Evolutionary conservation across 768 basidiomycete species (phyloP).

Genomic region (Tylopilus subfusipes): DNA sequence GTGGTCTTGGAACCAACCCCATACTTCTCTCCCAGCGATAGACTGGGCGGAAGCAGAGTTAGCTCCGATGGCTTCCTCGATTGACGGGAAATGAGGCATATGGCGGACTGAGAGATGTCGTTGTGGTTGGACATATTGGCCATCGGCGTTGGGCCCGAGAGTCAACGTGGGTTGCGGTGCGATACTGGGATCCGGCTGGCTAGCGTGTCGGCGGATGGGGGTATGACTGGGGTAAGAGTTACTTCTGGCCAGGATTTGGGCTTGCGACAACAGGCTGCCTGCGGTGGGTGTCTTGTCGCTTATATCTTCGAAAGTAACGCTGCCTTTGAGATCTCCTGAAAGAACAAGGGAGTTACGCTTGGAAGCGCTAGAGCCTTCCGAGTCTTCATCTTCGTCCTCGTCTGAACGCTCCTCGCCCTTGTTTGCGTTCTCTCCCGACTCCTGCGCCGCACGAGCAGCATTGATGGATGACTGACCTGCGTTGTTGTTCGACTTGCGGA

Average conservation of each 20-base stretch:
- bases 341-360: slow-evolving; percentile 74
- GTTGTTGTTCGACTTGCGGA: slow-evolving; percentile 85
- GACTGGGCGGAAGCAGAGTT: slow-evolving; percentile 73
- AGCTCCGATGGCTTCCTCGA: slow-evolving; percentile 78
- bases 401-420: slow-evolving; percentile 71
- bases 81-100: slow-evolving; percentile 76
- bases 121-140: slow-evolving; percentile 47
- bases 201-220: slow-evolving; percentile 69
- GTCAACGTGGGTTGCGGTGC: slow-evolving; percentile 57
- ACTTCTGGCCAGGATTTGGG: slow-evolving; percentile 58
- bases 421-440: slow-evolving; percentile 57
- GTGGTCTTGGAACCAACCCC: slow-evolving; percentile 92
- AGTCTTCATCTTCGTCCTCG: slow-evolving; percentile 86
- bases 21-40: slow-evolving; percentile 80
- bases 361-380: slow-evolving; percentile 70
- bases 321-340: slow-evolving; percentile 57
- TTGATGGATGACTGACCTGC: slow-evolving; percentile 74
- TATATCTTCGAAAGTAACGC: slow-evolving; percentile 57
- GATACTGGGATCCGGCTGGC: slow-evolving; percentile 53
- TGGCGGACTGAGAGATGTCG: slow-evolving; percentile 66
- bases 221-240: slow-evolving; percentile 64
- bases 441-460: slow-evolving; percentile 68
- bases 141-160: slow-evolving; percentile 42
- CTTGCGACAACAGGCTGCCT: slow-evolving; percentile 71
- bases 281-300: slow-evolving; percentile 87